These are phyloP conservation scores for Camellia granthamiana DNA, from an alignment of 148 eudicot species.

Conservation along the genomic window DNA sequence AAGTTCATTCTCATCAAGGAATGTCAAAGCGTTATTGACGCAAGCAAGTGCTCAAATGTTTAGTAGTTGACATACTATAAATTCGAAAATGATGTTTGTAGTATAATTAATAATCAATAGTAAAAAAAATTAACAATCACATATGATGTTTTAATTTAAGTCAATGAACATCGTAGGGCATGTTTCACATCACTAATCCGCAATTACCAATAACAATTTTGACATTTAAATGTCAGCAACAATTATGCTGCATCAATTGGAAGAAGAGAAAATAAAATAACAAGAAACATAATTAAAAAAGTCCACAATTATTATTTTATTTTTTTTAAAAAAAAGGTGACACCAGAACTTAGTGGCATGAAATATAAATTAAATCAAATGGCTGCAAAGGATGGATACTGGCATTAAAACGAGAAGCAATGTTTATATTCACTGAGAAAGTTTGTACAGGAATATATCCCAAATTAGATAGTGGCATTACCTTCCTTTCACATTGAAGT, in stretches of 20 bases:
- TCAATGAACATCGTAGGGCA: neutral
- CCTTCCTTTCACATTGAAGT: conserved; percentile 99
- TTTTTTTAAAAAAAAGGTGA: too few species aligned
- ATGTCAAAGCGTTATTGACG: too few species aligned
- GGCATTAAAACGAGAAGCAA: neutral
- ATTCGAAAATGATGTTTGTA: too few species aligned
- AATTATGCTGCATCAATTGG: neutral
- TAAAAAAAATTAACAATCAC: neutral
- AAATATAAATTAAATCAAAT: too few species aligned
- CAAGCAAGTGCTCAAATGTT: too few species aligned
- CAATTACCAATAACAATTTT: neutral
- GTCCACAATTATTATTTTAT: too few species aligned
- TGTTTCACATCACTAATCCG: neutral
- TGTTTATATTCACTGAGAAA: neutral
- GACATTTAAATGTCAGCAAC: neutral
- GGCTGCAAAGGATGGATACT: too few species aligned
- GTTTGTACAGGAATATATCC: neutral
- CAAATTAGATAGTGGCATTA: conserved; percentile 16
- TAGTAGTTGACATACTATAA: too few species aligned
- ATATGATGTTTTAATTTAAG: neutral
- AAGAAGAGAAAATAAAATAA: neutral
- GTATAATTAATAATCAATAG: neutral
- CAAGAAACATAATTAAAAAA: too few species aligned
- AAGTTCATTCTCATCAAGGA: too few species aligned
- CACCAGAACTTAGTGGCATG: too few species aligned